Evolutionary conservation across 495 filamentous ascomycete species (phyloP).

Genomic region (Xylaria longipes): DNA sequence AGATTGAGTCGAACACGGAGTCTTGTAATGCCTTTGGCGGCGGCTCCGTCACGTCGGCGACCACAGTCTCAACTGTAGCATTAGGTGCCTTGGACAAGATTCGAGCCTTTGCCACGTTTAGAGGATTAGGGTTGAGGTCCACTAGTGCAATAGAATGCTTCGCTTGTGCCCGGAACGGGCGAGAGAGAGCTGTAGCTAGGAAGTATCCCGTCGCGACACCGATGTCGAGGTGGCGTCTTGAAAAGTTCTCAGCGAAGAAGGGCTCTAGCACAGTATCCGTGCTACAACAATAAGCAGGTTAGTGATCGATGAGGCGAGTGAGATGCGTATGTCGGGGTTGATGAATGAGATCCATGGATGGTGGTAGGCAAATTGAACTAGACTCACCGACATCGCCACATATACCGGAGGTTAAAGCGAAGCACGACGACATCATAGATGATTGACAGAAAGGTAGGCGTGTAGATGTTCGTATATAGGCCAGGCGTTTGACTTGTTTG

Average conservation of each 20-base stretch:
- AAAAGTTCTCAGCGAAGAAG: constrained; percentile 44
- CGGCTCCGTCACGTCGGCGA: constrained; percentile 33
- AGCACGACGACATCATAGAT: constrained; percentile 47
- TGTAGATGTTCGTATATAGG: constrained; percentile 10
- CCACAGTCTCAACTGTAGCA: constrained; percentile 27
- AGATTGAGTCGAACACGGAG: constrained; percentile 44
- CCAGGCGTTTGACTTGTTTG: constrained; percentile 5
- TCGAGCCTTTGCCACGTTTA: constrained; percentile 28
- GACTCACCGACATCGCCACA: constrained; percentile 21
- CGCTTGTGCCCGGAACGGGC: constrained; percentile 9
- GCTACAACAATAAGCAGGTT: background rate
- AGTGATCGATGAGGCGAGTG: background rate
- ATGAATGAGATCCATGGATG: background rate
- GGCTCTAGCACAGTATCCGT: constrained; percentile 42
- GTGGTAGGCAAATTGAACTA: background rate
- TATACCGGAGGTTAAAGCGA: constrained; percentile 37
- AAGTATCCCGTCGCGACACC: constrained; percentile 51
- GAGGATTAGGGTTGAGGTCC: constrained; percentile 40
- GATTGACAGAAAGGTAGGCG: constrained; percentile 28
- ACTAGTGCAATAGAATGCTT: constrained; percentile 35
- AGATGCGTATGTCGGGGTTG: background rate
- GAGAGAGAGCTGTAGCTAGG: constrained; percentile 27
- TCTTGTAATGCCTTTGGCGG: constrained; percentile 23
- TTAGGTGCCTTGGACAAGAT: constrained; percentile 17
- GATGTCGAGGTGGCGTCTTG: constrained; percentile 46